A percentile compares a stretch with the other conserved stretches of the same genome.
These are phyloP conservation scores for Penicillium salamii DNA, from an alignment of 495 filamentous ascomycete species.

Conservation along the genomic window DNA sequence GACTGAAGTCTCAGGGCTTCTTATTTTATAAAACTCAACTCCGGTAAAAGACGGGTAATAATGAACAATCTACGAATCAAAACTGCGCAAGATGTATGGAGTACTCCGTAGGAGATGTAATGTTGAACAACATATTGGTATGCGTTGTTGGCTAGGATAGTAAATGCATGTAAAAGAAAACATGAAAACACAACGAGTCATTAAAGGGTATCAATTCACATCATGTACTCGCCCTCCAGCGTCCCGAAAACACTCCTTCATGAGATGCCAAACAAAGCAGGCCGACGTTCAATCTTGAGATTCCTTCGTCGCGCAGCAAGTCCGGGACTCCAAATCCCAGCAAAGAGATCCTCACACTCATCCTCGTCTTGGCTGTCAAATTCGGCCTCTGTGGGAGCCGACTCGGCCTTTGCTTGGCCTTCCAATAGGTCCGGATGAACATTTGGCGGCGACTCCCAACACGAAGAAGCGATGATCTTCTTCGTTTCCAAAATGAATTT, in stretches of 20 bases:
- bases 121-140: not conserved
- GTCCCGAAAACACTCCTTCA: constrained; percentile 4
- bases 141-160: not conserved
- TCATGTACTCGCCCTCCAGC: not conserved
- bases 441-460: constrained; percentile 59
- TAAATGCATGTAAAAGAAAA: not conserved
- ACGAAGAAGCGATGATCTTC: constrained; percentile 60
- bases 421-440: not conserved
- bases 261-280: constrained; percentile 27
- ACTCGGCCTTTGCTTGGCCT: constrained; percentile 9
- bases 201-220: constrained; percentile 6
- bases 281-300: constrained; percentile 43
- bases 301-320: constrained; percentile 62
- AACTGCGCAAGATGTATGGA: no score
- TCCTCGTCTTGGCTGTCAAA: constrained; percentile 94
- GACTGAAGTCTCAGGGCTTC: not conserved
- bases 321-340: constrained; percentile 76
- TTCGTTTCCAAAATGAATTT: constrained; percentile 94
- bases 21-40: not conserved
- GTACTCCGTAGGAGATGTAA: not conserved
- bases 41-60: not conserved
- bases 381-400: constrained; percentile 44
- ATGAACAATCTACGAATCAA: constrained; percentile 1
- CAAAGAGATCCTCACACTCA: constrained; percentile 92
- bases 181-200: not conserved